Percentiles rank a stretch among this genome's conserved stretches.
phyloP scores from a whole-genome alignment of 1,139 yeast genomes.

The Saccharomycopsis hybrid region DNA sequence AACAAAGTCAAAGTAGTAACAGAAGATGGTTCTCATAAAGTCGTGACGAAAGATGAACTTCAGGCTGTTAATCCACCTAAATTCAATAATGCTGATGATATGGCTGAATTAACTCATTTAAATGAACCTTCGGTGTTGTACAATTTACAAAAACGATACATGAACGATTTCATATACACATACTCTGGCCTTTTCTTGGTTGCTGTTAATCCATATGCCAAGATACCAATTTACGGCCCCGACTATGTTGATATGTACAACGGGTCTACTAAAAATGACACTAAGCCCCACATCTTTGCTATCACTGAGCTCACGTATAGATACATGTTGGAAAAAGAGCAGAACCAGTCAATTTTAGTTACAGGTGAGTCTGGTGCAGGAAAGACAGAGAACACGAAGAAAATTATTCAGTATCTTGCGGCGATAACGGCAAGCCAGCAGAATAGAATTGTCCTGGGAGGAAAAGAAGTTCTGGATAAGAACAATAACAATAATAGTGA shows the following conservation, averaged over 20 bases:
- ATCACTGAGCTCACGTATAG: slow-evolving; percentile 85
- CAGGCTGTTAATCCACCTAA: slow-evolving; percentile 84
- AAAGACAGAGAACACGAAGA: slow-evolving; percentile 95
- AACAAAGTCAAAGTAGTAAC: slow-evolving; percentile 44
- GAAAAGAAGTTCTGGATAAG: too few relatives aligned
- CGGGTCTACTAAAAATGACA: slow-evolving; percentile 37
- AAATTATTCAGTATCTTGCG: slow-evolving; percentile 86
- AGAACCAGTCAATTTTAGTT: slow-evolving; percentile 85
- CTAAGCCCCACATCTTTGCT: slow-evolving; percentile 84
- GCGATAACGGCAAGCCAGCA: slow-evolving; percentile 40
- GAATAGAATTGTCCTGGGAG: too few relatives aligned
- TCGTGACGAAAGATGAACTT: slow-evolving; percentile 39
- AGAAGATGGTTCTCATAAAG: slow-evolving; percentile 40
- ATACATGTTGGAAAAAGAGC: slow-evolving; percentile 60
- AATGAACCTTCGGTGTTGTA: slow-evolving; percentile 93
- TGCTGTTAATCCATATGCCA: slow-evolving; percentile 88
- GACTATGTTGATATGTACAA: slow-evolving; percentile 51
- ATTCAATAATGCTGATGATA: slow-evolving; percentile 86
- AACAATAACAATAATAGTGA: slow-evolving; percentile 13
- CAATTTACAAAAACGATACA: slow-evolving; percentile 72
- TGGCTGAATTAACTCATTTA: slow-evolving; percentile 91
- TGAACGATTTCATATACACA: slow-evolving; percentile 72
- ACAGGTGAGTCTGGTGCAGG: slow-evolving; percentile 99
- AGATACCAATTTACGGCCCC: slow-evolving; percentile 65
- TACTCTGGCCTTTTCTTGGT: slow-evolving; percentile 86